Percentiles rank a stretch among this genome's conserved stretches.
phyloP scores from a whole-genome alignment of 2,329 filamentous ascomycete genomes.

The Ceratocystiopsis sp. region DNA sequence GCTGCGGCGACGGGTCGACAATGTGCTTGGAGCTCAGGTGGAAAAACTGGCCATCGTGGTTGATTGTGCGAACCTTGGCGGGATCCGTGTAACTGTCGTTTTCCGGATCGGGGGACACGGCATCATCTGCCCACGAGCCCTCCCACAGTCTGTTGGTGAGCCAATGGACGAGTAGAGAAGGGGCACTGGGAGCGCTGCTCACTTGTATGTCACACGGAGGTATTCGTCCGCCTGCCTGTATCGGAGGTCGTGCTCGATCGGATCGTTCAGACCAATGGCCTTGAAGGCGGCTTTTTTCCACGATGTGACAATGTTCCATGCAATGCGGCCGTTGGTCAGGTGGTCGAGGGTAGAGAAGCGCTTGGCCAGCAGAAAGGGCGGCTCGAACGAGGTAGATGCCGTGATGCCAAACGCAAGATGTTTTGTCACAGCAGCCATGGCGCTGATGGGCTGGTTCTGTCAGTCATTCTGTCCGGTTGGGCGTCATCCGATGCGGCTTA shows the following conservation, averaged over 20 bases:
- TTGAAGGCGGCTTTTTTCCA: constrained; percentile 6
- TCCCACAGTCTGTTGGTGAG: constrained; percentile 2
- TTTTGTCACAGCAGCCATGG: constrained; percentile 8
- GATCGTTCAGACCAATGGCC: constrained; percentile 6
- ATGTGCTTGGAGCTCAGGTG: background rate
- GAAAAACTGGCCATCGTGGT: constrained; percentile 3
- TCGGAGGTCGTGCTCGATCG: constrained; percentile 7
- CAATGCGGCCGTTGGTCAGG: constrained; percentile 5
- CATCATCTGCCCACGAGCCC: constrained; percentile 3
- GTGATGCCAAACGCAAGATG: constrained; percentile 7
- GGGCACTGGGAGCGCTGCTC: too few relatives aligned
- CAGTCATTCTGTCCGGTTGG: background rate
- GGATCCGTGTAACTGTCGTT: constrained; percentile 1
- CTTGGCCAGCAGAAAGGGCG: constrained; percentile 4
- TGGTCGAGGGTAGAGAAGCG: constrained; percentile 7
- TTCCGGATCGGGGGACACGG: constrained; percentile 1
- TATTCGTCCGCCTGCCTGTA: constrained; percentile 8
- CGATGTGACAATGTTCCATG: constrained; percentile 10
- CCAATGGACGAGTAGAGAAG: too few relatives aligned
- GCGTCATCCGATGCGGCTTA: background rate
- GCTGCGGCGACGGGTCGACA: constrained; percentile 4
- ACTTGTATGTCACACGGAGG: background rate
- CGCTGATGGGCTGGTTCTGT: constrained; percentile 1
- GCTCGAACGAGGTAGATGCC: constrained; percentile 2
- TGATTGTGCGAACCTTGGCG: constrained; percentile 2